Conservation (phyloP, 139 green algal species). For the Zygnema circumcarinatum region DNA sequence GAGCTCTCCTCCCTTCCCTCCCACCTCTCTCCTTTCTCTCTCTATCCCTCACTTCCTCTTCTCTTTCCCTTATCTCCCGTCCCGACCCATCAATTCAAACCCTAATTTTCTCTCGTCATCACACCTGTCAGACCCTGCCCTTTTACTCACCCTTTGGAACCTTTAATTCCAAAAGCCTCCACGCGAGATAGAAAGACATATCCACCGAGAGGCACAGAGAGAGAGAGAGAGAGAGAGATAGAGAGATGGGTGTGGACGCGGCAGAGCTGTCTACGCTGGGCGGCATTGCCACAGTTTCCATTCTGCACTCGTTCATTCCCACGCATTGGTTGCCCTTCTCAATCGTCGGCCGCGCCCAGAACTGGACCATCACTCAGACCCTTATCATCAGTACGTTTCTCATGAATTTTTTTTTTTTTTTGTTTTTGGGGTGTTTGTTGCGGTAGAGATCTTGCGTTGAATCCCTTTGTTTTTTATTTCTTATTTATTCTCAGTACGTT, state of each 20-base stretch:
- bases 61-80: neutral
- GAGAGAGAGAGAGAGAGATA: neutral
- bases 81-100: no score
- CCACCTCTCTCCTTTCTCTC: no score
- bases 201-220: neutral
- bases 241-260: conserved; percentile 42
- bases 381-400: conserved; percentile 53
- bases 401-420: no score
- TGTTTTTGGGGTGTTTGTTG: no score
- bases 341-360: conserved; percentile 55
- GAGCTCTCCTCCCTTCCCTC: no score
- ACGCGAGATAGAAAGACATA: conserved; percentile 7
- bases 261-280: conserved; percentile 56
- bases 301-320: conserved; percentile 61
- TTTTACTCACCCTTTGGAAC: neutral
- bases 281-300: conserved; percentile 59
- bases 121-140: neutral
- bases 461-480: no score
- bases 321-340: conserved; percentile 63
- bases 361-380: conserved; percentile 59
- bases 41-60: neutral
- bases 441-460: no score
- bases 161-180: neutral
- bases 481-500: no score
- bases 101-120: no score